Conservation (phyloP, 768 basidiomycete genomes). For the Termitomyces sp. region DNA sequence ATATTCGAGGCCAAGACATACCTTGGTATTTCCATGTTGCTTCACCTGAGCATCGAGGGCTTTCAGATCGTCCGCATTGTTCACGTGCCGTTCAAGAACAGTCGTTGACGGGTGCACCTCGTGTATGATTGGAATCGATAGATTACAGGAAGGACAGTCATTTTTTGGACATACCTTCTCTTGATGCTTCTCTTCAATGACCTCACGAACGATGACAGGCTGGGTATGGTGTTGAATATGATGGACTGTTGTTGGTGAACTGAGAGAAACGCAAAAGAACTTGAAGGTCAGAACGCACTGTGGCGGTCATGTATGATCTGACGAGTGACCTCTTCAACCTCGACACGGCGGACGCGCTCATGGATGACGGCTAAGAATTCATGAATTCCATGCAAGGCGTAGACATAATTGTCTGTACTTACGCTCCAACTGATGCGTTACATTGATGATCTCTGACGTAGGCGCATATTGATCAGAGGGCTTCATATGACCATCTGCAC, state of each 20-base stretch:
- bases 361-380: conserved; percentile 21
- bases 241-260: conserved; percentile 20
- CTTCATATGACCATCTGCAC: neutral
- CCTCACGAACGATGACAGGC: conserved; percentile 23
- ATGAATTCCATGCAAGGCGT: too few species aligned
- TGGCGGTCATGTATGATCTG: conserved; percentile 29
- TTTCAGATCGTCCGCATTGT: neutral
- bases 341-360: conserved; percentile 21
- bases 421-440: conserved; percentile 4
- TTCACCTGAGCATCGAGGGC: neutral
- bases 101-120: neutral
- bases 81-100: conserved; percentile 1
- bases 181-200: conserved; percentile 18
- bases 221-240: conserved; percentile 34
- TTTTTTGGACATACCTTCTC: conserved; percentile 17
- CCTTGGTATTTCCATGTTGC: neutral
- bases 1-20: neutral
- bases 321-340: conserved; percentile 25
- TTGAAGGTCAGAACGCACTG: conserved; percentile 17
- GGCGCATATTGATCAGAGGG: neutral
- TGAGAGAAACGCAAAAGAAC: neutral
- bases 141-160: neutral
- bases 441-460: neutral
- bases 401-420: neutral
- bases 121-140: neutral